A percentile compares a stretch with the other conserved stretches of the same genome.
These are phyloP conservation scores for Camellia japonica DNA, from an alignment of 148 eudicot genomes.

Conservation along the genomic window DNA sequence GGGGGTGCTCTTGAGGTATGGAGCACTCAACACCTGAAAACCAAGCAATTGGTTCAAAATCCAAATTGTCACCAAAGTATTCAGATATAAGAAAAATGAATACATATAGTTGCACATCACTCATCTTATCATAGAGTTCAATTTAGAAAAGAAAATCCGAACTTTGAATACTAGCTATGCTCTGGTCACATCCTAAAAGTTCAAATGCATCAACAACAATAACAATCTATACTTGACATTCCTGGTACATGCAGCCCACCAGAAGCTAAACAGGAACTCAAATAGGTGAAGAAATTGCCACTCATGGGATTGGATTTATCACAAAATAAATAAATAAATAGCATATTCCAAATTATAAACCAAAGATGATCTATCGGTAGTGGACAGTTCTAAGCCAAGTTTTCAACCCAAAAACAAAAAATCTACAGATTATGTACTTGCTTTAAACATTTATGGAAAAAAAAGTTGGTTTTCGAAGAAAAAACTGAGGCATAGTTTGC, in stretches of 20 bases:
- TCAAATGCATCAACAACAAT: not conserved
- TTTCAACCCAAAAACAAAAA: too few relatives aligned
- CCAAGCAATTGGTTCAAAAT: constrained; percentile 5
- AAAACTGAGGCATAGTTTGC: too few relatives aligned
- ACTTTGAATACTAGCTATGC: not conserved
- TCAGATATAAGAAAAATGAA: not conserved
- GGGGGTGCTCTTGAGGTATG: constrained; percentile 57
- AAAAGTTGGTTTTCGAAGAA: too few relatives aligned
- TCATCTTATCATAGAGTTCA: not conserved
- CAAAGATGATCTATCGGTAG: too few relatives aligned
- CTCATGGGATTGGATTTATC: not conserved
- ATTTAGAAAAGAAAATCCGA: not conserved
- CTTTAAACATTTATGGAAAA: too few relatives aligned
- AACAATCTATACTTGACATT: not conserved
- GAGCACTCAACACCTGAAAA: constrained; percentile 82
- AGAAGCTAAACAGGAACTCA: not conserved
- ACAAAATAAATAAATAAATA: not conserved
- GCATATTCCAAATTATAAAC: not conserved
- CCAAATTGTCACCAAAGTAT: not conserved
- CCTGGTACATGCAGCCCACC: not conserved
- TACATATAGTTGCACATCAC: not conserved
- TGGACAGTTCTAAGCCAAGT: too few relatives aligned
- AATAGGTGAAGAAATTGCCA: not conserved
- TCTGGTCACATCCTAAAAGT: not conserved
- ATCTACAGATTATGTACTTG: too few relatives aligned